Percentiles rank a stretch among this genome's conserved stretches.
Evolutionary conservation across 2,329 filamentous ascomycete species (phyloP).

Genomic region (Alternaria sp.): DNA sequence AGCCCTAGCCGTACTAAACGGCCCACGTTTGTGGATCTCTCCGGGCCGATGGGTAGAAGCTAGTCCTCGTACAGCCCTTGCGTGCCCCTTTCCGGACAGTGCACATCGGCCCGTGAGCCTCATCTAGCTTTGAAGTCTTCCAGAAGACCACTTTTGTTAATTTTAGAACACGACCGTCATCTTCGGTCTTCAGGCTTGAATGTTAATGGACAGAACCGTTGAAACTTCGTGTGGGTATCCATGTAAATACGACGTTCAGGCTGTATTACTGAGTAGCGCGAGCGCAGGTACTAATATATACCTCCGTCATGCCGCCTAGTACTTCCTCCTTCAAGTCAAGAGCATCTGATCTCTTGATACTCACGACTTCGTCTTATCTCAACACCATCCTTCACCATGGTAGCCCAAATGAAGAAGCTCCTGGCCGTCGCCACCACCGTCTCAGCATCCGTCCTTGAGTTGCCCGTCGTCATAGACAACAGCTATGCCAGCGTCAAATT

Average conservation of each 20-base stretch:
- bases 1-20: not conserved
- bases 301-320: not conserved
- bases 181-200: not conserved
- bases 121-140: not conserved
- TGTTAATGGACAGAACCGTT: not conserved
- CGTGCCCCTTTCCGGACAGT: not conserved
- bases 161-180: not conserved
- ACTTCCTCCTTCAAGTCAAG: not conserved
- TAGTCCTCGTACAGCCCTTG: not conserved
- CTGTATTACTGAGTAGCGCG: not conserved
- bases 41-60: not conserved
- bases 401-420: not conserved
- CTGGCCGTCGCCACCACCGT: conserved; percentile 2
- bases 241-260: not conserved
- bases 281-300: not conserved
- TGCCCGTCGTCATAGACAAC: conserved; percentile 17
- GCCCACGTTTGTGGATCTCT: not conserved
- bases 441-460: conserved; percentile 19
- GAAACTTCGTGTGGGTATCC: not conserved
- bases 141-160: not conserved
- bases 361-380: not conserved
- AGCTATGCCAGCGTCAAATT: conserved; percentile 12
- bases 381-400: not conserved
- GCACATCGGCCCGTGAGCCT: not conserved
- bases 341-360: not conserved